Evolutionary conservation across 2,329 filamentous ascomycete genomes (phyloP), one percentile per base, ranked within the genome.

Genomic region (Harringtonia lauricola): DNA sequence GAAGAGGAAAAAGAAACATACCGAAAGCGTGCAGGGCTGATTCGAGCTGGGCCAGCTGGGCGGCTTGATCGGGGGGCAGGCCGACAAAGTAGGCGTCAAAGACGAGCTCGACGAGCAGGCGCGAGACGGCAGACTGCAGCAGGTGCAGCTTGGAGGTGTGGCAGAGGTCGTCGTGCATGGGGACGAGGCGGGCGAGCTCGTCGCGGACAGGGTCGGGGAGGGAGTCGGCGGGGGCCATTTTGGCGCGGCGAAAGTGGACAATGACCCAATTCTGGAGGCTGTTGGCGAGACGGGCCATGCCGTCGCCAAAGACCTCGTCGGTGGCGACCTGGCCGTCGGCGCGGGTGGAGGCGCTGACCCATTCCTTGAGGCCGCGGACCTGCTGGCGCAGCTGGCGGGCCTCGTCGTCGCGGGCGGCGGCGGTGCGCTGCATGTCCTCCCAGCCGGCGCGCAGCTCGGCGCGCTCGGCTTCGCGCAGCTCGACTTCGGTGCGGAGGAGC

Each of bases 191-290:
- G 36, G 57, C 56, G 24, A 76, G 56, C 45, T 70, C 64, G 1
- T 63, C 57, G 39, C 33, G 22, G 31, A 8, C 17, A 9, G 13
- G 19, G 30, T n/a, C n/a, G 30, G n/a, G 8, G 3, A 17, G 22
- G 21, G 14, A 5, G 39, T 7, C n/a, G 22, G 10, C 4, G 19
- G 5, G 9, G 21, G 71, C 64, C 38, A 82, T 60, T 61, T 72
- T 82, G 13, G 72, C 68, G 49, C 73, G 74, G 41, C 82, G 70
- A 51, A 83, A 86, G 56, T 83, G 75, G 22, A 74, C 72, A 52
- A 86, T 78, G 4, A 81, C 74, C 82, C 82, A 87, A 53, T 86
- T 85, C 61, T 86, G 81, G 52, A 85, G 61, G 21, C 80, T 74
- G 53, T 85, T 81, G 18, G 75, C 74, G 38, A 86, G 58, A 45